Conservation (phyloP, 73 alveolate genomes). For the Durusdinium trenchii region DNA sequence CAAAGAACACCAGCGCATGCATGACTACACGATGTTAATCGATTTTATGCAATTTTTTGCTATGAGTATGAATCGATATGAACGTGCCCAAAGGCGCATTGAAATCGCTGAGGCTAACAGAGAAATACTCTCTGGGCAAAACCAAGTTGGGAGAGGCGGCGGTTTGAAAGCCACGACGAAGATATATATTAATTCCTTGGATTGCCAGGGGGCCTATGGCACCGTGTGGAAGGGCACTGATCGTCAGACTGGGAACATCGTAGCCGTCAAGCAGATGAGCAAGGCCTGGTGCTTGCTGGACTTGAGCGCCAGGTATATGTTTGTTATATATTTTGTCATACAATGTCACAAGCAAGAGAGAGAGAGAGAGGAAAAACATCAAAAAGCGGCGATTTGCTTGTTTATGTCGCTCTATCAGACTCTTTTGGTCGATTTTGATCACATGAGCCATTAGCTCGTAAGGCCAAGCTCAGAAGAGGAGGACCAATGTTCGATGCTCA, state of each 20-base stretch:
- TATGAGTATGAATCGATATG: no score
- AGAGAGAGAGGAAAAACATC: no score
- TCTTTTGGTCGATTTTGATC: background rate
- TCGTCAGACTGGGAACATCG: constrained; percentile 43
- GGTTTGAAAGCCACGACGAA: background rate
- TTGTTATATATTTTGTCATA: background rate
- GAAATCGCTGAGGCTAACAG: constrained; percentile 36
- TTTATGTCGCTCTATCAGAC: background rate
- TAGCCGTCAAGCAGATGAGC: constrained; percentile 94
- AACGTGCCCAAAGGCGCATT: no score
- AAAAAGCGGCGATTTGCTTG: background rate
- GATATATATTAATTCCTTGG: no score
- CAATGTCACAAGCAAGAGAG: background rate
- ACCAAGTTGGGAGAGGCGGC: constrained; percentile 88
- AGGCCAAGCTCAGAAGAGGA: constrained; percentile 63
- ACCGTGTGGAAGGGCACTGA: constrained; percentile 93
- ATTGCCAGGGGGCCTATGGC: constrained; percentile 71
- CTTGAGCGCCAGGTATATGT: background rate
- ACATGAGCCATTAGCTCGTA: background rate
- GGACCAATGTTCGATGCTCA: background rate
- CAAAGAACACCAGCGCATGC: no score
- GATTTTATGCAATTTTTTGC: background rate
- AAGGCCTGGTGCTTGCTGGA: constrained; percentile 20
- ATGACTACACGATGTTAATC: no score
- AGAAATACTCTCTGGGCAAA: constrained; percentile 63